Conservation (phyloP, 2,329 filamentous ascomycete genomes). For the Boeremia exigua region DNA sequence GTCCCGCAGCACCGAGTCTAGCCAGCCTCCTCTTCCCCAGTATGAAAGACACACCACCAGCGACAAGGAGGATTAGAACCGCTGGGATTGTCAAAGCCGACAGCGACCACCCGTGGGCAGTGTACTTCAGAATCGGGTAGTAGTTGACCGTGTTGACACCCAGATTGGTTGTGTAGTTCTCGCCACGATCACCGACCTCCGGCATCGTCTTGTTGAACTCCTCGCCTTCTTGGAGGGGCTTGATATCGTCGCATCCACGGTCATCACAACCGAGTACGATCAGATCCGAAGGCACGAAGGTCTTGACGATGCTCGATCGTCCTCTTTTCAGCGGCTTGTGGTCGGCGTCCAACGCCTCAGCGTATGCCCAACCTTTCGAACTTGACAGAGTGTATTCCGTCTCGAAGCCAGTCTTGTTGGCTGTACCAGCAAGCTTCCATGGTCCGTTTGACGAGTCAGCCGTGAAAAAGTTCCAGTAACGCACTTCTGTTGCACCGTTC, state of each 20-base stretch:
- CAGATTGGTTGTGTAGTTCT: conserved; percentile 1
- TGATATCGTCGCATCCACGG: conserved; percentile 10
- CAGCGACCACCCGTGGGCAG: neutral
- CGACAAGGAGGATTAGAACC: neutral
- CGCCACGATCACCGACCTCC: conserved; percentile 4
- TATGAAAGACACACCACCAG: neutral
- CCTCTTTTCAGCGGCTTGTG: conserved; percentile 7
- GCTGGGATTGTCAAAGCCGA: conserved; percentile 1
- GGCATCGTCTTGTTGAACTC: conserved; percentile 9
- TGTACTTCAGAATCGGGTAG: neutral
- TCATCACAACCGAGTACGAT: conserved; percentile 5
- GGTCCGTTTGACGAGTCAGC: conserved; percentile 4
- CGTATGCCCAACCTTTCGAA: conserved; percentile 10
- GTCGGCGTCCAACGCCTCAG: conserved; percentile 7
- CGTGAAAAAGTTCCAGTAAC: conserved; percentile 39
- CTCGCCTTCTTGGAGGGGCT: conserved; percentile 6
- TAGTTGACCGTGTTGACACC: conserved; percentile 12
- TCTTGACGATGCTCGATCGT: conserved; percentile 9
- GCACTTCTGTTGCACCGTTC: conserved; percentile 40
- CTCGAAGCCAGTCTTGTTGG: conserved; percentile 11
- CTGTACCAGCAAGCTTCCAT: conserved; percentile 1
- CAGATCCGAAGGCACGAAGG: conserved; percentile 10
- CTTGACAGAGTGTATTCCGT: conserved; percentile 1
- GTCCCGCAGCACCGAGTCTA: neutral
- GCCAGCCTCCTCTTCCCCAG: conserved; percentile 9